Percentiles rank a stretch among this genome's conserved stretches.
Evolutionary conservation across 305 asterid species (phyloP).

Genomic region (Fraxinus angustifolia): DNA sequence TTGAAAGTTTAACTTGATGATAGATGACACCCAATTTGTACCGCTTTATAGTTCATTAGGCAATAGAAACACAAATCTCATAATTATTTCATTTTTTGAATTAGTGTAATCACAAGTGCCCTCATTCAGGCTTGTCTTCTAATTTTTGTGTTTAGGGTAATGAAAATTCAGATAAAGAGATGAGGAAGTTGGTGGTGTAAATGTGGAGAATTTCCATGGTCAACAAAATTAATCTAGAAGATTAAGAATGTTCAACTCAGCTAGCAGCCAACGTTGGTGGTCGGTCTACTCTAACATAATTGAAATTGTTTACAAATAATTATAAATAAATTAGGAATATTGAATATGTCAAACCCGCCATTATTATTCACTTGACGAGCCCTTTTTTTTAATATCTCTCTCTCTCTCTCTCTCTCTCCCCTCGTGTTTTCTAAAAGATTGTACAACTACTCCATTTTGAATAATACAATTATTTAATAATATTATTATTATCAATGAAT

Average conservation of each 20-base stretch:
- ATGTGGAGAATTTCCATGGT: background rate
- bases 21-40: background rate
- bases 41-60: background rate
- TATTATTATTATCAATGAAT: background rate
- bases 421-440: background rate
- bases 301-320: background rate
- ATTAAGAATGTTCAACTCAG: background rate
- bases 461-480: background rate
- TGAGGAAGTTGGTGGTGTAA: background rate
- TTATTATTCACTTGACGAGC: background rate
- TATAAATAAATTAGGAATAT: background rate
- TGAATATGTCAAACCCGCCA: background rate
- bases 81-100: slow-evolving; percentile 17
- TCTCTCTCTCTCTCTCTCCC: too few species aligned
- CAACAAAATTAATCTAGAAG: background rate
- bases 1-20: slow-evolving; percentile 22
- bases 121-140: background rate
- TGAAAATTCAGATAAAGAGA: background rate
- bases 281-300: background rate
- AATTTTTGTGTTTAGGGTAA: background rate
- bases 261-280: background rate
- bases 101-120: background rate
- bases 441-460: background rate
- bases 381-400: background rate
- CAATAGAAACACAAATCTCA: background rate